Percentiles rank a stretch among this genome's conserved stretches.
Conservation (phyloP, 345 rosid genomes). For the Microthlaspi erraticum region DNA sequence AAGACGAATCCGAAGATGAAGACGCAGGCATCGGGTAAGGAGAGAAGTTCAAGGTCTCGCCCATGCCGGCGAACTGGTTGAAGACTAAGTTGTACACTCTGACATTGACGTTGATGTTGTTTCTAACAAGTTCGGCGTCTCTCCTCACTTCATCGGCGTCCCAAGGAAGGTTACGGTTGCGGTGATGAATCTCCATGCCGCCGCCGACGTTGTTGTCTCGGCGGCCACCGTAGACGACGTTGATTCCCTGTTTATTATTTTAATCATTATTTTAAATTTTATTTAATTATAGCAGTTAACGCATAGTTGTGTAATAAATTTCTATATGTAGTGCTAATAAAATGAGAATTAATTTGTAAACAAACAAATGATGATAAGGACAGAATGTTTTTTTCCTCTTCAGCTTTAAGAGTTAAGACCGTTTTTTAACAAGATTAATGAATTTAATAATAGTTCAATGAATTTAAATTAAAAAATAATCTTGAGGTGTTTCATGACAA, state of each 20-base stretch:
- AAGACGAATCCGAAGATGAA: too few species aligned
- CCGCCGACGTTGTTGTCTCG: constrained; percentile 15
- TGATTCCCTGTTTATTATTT: constrained; percentile 19
- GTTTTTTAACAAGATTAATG: constrained; percentile 1
- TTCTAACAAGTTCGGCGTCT: constrained; percentile 4
- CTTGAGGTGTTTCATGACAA: background rate
- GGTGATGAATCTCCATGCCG: background rate
- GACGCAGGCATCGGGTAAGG: constrained; percentile 21
- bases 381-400: background rate
- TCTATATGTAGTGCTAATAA: background rate
- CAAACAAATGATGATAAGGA: constrained; percentile 23
- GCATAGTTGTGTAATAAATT: constrained; percentile 10
- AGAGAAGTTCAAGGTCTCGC: constrained; percentile 20
- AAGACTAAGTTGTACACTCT: constrained; percentile 28
- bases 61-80: constrained; percentile 28
- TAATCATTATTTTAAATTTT: background rate
- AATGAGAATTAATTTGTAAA: background rate
- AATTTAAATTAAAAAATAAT: background rate
- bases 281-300: background rate
- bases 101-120: constrained; percentile 20
- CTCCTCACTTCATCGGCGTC: background rate
- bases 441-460: constrained; percentile 23
- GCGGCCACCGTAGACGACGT: background rate
- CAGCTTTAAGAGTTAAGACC: constrained; percentile 8
- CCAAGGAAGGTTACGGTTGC: background rate